Evolutionary conservation across 2,329 filamentous ascomycete species (phyloP).

Genomic region (Sclerotiophoma versabilis): DNA sequence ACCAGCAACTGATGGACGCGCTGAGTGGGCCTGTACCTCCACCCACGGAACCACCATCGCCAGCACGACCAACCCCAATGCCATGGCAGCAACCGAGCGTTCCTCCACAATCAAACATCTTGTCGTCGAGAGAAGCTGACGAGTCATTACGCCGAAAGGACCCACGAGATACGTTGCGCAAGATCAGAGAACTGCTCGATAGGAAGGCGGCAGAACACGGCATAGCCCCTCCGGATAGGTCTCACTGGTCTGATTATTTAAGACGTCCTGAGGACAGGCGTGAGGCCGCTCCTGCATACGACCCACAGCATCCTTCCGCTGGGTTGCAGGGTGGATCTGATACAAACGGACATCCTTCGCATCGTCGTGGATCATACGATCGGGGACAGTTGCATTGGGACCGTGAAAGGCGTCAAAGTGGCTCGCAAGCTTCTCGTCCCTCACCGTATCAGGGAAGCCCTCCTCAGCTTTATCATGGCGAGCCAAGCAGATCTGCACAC

Average conservation of each 20-base stretch:
- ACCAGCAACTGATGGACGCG: conserved; percentile 31
- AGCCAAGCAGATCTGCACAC: conserved; percentile 28
- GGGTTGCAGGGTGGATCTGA: conserved; percentile 33
- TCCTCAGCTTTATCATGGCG: conserved; percentile 33
- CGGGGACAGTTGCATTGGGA: conserved; percentile 35
- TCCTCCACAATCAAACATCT: conserved; percentile 14
- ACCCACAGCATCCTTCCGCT: conserved; percentile 34
- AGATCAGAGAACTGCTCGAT: conserved; percentile 36
- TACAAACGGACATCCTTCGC: conserved; percentile 19
- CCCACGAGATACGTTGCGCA: conserved; percentile 34
- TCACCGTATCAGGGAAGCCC: conserved; percentile 36
- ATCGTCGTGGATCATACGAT: conserved; percentile 37
- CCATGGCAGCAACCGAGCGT: conserved; percentile 24
- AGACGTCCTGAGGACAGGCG: conserved; percentile 26
- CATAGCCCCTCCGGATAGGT: conserved; percentile 25
- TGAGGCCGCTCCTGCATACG: conserved; percentile 30
- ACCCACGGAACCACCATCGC: conserved; percentile 29
- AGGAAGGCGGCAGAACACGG: conserved; percentile 34
- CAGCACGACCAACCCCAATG: conserved; percentile 24
- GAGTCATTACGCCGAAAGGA: conserved; percentile 35
- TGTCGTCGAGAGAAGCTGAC: conserved; percentile 29
- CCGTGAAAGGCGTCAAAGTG: conserved; percentile 37
- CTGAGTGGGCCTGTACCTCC: conserved; percentile 21
- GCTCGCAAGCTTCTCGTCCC: conserved; percentile 35
- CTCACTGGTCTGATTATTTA: conserved; percentile 15